Evolutionary conservation across 140 eudicot species (phyloP).

Genomic region (Eryngium alpinum): DNA sequence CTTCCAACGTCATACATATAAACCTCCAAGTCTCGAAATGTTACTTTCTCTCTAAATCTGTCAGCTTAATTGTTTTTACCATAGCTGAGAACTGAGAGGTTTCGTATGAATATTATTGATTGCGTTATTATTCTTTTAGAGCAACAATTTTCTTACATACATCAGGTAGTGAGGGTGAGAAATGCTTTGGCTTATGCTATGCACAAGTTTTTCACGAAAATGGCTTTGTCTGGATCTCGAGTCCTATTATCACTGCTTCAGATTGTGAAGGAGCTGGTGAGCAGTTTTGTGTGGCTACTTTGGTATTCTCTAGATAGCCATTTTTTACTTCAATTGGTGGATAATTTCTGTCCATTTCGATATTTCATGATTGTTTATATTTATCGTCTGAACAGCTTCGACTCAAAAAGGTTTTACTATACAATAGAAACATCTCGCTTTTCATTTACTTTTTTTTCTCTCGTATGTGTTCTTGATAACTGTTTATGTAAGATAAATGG

Average conservation of each 20-base stretch:
- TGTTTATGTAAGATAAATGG: slow-evolving; percentile 7
- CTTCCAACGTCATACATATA: neutral
- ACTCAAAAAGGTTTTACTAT: too few species aligned
- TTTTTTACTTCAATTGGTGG: neutral
- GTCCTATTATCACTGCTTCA: slow-evolving; percentile 94
- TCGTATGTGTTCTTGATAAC: neutral
- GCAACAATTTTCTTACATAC: slow-evolving; percentile 17
- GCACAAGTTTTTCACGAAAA: slow-evolving; percentile 91
- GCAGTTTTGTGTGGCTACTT: slow-evolving; percentile 96
- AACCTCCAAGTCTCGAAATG: too few species aligned
- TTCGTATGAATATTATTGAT: neutral
- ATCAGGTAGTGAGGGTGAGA: slow-evolving; percentile 91
- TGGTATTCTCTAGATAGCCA: slow-evolving; percentile 45
- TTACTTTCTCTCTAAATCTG: too few species aligned
- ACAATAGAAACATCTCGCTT: too few species aligned
- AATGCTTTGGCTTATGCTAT: slow-evolving; percentile 92
- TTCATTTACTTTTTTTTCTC: neutral
- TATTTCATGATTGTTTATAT: neutral
- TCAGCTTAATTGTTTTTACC: neutral
- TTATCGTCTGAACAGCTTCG: neutral
- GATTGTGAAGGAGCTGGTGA: slow-evolving; percentile 99
- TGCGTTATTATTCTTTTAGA: neutral
- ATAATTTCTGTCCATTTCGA: neutral
- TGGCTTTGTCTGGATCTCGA: slow-evolving; percentile 96
- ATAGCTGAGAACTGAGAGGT: neutral